These are phyloP conservation scores for Lactarius deliciosus DNA, from an alignment of 768 basidiomycete genomes.

Conservation along the genomic window DNA sequence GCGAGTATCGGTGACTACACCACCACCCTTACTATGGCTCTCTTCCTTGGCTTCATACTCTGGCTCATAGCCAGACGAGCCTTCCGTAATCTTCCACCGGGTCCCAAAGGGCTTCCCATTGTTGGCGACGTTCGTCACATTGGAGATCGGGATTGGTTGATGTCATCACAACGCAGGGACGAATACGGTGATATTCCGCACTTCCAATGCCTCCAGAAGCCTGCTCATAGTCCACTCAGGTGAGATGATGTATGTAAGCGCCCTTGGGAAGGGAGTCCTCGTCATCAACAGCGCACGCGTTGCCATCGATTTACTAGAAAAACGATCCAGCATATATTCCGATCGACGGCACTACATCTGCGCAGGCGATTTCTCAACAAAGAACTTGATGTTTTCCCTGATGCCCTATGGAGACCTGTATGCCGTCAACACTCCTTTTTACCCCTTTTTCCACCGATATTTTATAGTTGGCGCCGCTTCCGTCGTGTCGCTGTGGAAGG, in stretches of 20 bases:
- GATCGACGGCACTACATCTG: conserved; percentile 24
- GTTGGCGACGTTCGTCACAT: background rate
- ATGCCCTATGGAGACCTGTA: conserved; percentile 31
- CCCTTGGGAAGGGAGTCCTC: conserved; percentile 35
- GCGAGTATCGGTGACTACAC: no score
- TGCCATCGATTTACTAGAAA: conserved; percentile 35
- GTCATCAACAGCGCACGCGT: conserved; percentile 34
- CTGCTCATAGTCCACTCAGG: conserved; percentile 29
- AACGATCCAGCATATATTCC: background rate
- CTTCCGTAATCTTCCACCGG: background rate
- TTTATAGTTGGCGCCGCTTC: conserved; percentile 31
- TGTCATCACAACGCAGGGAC: background rate
- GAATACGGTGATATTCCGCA: background rate
- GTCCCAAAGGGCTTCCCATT: background rate
- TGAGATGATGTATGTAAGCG: conserved; percentile 33
- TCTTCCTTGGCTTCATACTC: background rate
- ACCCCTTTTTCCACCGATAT: no score
- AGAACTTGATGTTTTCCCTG: conserved; percentile 31
- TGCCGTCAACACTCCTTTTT: background rate
- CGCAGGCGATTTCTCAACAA: conserved; percentile 34
- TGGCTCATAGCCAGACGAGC: background rate
- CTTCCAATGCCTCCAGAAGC: background rate
- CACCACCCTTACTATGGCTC: background rate
- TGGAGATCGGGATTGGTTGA: background rate
- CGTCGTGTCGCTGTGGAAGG: conserved; percentile 31